Evolutionary conservation across 1,284 basidiomycete genomes (phyloP).

Genomic region (Rhodotorula sp.): DNA sequence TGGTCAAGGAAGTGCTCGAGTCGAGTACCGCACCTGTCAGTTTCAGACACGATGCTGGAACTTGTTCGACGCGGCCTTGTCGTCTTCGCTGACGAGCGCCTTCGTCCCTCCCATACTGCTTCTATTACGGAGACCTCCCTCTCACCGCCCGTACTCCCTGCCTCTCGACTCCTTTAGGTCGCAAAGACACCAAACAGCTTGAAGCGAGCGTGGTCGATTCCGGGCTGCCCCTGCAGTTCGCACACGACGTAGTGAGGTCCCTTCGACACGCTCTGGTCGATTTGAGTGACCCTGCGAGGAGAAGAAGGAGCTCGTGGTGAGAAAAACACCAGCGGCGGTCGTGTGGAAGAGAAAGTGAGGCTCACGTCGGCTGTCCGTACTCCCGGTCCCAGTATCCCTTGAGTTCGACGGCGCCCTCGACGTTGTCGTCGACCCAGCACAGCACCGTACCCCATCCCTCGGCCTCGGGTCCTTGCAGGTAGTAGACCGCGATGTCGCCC

Average conservation of each 20-base stretch:
- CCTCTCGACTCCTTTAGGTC: slow-evolving; percentile 7
- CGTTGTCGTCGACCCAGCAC: slow-evolving; percentile 60
- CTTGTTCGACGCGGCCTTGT: too few relatives aligned
- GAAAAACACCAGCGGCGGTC: neutral
- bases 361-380: slow-evolving; percentile 53
- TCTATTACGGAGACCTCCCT: neutral
- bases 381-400: slow-evolving; percentile 52
- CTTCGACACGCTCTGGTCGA: slow-evolving; percentile 43
- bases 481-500: slow-evolving; percentile 77
- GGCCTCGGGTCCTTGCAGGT: slow-evolving; percentile 61
- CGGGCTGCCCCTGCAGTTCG: slow-evolving; percentile 44
- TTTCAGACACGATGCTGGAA: neutral
- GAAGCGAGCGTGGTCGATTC: slow-evolving; percentile 35
- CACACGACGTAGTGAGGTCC: slow-evolving; percentile 45
- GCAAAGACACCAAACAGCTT: slow-evolving; percentile 37
- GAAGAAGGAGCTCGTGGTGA: neutral
- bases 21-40: neutral
- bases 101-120: neutral
- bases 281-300: slow-evolving; percentile 40
- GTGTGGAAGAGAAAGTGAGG: slow-evolving; percentile 1
- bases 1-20: too few relatives aligned
- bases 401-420: slow-evolving; percentile 56
- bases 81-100: neutral
- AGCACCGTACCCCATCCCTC: slow-evolving; percentile 62
- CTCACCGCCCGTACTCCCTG: neutral